Percentiles rank a stretch among this genome's conserved stretches.
phyloP scores from a whole-genome alignment of 164 flowering plant species.

The Nelumbo lutea region DNA sequence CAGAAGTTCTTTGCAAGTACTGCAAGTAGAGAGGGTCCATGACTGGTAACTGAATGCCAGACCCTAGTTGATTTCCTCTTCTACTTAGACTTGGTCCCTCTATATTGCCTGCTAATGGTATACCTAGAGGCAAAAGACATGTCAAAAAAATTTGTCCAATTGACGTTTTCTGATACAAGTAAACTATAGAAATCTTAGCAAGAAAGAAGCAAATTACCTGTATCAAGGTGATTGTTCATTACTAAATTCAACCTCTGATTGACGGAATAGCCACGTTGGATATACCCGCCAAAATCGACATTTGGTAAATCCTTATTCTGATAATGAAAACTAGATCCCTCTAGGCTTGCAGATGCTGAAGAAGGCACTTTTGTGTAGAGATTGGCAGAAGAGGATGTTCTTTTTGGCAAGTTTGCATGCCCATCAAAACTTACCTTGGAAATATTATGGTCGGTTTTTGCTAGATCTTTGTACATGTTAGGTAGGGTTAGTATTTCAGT shows the following conservation, averaged over 20 bases:
- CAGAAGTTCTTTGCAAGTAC: constrained; percentile 36
- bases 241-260: constrained; percentile 30
- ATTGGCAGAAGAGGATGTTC: constrained; percentile 44
- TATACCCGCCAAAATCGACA: constrained; percentile 23
- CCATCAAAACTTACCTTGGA: constrained; percentile 28
- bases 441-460: constrained; percentile 26
- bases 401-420: constrained; percentile 35
- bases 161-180: not conserved
- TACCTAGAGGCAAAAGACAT: constrained; percentile 15
- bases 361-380: constrained; percentile 33
- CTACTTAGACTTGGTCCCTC: constrained; percentile 25
- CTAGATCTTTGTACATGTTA: constrained; percentile 30
- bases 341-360: constrained; percentile 28
- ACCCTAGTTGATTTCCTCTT: constrained; percentile 27
- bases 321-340: constrained; percentile 28
- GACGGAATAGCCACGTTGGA: constrained; percentile 24
- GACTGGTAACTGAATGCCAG: constrained; percentile 28
- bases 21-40: constrained; percentile 39
- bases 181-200: not conserved
- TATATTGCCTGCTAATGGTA: constrained; percentile 19
- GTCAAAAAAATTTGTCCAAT: constrained; percentile 3
- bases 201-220: constrained; percentile 34
- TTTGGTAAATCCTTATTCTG: constrained; percentile 23
- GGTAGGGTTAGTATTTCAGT: constrained; percentile 26
- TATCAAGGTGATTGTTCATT: constrained; percentile 25